These are phyloP conservation scores for Colletotrichum ledebouriae DNA, from an alignment of 2,329 filamentous ascomycete genomes.

Conservation along the genomic window DNA sequence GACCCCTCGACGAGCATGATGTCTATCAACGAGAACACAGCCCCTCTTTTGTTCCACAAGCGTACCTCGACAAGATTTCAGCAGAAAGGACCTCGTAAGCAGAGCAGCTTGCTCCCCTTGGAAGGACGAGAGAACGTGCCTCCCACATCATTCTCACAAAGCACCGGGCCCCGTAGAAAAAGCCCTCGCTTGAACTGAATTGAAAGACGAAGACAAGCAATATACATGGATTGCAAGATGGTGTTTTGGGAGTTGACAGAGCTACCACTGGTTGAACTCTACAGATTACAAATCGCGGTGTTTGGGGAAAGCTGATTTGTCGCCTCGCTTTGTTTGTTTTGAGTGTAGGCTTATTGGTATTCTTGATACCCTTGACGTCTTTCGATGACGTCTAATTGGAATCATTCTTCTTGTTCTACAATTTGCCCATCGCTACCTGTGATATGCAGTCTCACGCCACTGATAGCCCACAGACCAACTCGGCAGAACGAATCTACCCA, in stretches of 20 bases:
- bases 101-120: conserved; percentile 48
- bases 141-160: conserved; percentile 59
- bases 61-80: conserved; percentile 54
- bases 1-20: conserved; percentile 59
- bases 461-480: no score
- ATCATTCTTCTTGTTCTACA: neutral
- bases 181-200: conserved; percentile 63
- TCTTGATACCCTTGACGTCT: conserved; percentile 41
- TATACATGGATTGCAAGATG: neutral
- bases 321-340: neutral
- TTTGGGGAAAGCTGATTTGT: neutral
- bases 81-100: conserved; percentile 52
- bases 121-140: conserved; percentile 68
- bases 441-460: no score
- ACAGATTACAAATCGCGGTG: conserved; percentile 20
- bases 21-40: conserved; percentile 58
- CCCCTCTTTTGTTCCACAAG: conserved; percentile 60
- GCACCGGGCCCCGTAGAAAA: conserved; percentile 63
- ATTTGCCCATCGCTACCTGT: no score
- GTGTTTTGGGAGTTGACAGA: conserved; percentile 8
- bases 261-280: conserved; percentile 25
- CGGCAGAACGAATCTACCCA: no score
- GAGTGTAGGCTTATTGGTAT: conserved; percentile 41
- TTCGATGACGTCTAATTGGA: conserved; percentile 19
- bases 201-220: neutral